Evolutionary conservation across 1,284 basidiomycete species (phyloP).

Genomic region (Inonotus obliquus): DNA sequence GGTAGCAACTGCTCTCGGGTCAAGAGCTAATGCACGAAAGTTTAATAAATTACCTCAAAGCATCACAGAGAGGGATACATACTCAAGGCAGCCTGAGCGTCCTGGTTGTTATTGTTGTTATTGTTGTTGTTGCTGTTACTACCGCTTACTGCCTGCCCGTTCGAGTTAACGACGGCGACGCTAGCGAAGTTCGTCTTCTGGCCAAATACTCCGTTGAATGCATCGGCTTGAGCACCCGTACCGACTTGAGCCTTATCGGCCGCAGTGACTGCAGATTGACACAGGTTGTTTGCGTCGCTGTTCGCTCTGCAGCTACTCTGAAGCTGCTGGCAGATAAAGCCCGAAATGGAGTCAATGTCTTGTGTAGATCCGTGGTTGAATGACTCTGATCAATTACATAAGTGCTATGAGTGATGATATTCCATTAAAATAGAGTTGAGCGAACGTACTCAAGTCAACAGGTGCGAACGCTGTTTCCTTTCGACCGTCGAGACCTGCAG

Average conservation of each 20-base stretch:
- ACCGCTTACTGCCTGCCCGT: constrained; percentile 12
- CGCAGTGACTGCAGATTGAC: constrained; percentile 15
- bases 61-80: neutral
- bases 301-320: constrained; percentile 19
- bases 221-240: constrained; percentile 20
- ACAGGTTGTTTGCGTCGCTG: constrained; percentile 12
- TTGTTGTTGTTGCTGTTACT: neutral
- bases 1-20: constrained; percentile 35
- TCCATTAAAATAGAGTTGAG: neutral
- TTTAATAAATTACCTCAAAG: neutral
- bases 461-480: constrained; percentile 21
- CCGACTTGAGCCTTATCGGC: constrained; percentile 17
- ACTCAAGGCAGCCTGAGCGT: constrained; percentile 5
- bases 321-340: constrained; percentile 23
- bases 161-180: constrained; percentile 4
- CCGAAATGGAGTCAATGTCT: constrained; percentile 20
- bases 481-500: constrained; percentile 22
- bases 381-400: neutral
- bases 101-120: neutral
- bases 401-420: neutral
- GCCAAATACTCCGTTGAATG: constrained; percentile 16
- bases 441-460: constrained; percentile 18
- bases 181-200: constrained; percentile 17
- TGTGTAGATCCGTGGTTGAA: constrained; percentile 21
- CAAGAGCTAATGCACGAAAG: constrained; percentile 28